Evolutionary conservation across 305 asterid species (phyloP), one percentile per base, ranked within the genome.

Genomic region (Withania somnifera): DNA sequence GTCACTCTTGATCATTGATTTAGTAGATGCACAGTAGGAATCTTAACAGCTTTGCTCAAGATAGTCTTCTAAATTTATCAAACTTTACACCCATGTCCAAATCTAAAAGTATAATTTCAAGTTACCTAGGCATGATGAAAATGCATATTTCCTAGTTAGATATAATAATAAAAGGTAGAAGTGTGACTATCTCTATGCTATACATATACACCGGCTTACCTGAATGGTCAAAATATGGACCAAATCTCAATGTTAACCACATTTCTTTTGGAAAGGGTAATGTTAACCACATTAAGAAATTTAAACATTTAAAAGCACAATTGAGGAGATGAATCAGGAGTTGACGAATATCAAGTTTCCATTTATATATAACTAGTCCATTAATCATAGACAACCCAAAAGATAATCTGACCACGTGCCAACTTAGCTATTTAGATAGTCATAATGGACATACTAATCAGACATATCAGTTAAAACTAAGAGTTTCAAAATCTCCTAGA

Each of bases 121-220:
- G 40, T 15, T 15, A 3, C 60, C 56, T 26, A 45, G 79, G 79
- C 56, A 73, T 47, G 60, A 15, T 47, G 42, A 73, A 73, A 14
- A 71, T 71, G 58, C 22, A 22, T 22, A 7, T 15, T 24, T 71
- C 50, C 75, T 40, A 24, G 9, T 47, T 52, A 24, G 45, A 7
- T 26, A 47, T 45, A 73, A 73, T 47, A 15, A 10, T 45, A 14
- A 24, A 73, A 47, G 1, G 40, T 2, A 73, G 60, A 73, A 47
- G 60, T 52, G 26, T 73, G 79, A 73, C 24, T 10, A 73, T 47
- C 42, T 47, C 99, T 98, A 96, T 96, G 86, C 99, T 96, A 85
- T 94, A 96, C 99, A 96, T 94, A 84, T 96, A 96, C 58, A 92
- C 97, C 38, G 99, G 99, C 85, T 93, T 96, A 80, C 91, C 99